phyloP scores from a whole-genome alignment of 257 asterid species.

The Galeopsis tetrahit region DNA sequence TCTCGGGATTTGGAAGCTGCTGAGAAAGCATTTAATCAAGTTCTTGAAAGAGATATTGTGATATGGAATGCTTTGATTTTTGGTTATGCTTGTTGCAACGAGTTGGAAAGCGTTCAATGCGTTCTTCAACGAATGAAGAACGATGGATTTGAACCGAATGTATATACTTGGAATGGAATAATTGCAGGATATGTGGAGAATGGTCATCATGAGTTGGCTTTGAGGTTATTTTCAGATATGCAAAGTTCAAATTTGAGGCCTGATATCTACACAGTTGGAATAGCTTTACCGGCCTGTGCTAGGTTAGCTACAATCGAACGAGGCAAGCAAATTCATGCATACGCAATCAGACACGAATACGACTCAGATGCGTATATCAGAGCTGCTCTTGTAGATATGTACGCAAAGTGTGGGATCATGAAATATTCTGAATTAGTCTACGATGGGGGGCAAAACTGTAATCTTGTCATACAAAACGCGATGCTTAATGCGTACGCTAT shows the following conservation, averaged over 20 bases:
- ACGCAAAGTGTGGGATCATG: slow-evolving; percentile 75
- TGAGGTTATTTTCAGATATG: slow-evolving; percentile 55
- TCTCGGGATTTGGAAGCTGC: slow-evolving; percentile 64
- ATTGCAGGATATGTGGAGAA: slow-evolving; percentile 67
- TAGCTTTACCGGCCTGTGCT: slow-evolving; percentile 61
- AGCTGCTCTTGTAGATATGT: slow-evolving; percentile 80
- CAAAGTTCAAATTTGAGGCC: slow-evolving; percentile 62
- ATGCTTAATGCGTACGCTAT: slow-evolving; percentile 82
- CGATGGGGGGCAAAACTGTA: slow-evolving; percentile 38
- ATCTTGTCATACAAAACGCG: slow-evolving; percentile 69
- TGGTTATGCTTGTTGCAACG: slow-evolving; percentile 58
- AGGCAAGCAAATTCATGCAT: slow-evolving; percentile 75
- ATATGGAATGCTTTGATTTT: slow-evolving; percentile 74
- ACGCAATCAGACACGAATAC: slow-evolving; percentile 58
- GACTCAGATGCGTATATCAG: slow-evolving; percentile 57
- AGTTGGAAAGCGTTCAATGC: slow-evolving; percentile 39
- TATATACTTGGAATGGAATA: slow-evolving; percentile 78
- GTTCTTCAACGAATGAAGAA: slow-evolving; percentile 59
- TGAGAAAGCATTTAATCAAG: slow-evolving; percentile 51
- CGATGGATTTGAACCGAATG: slow-evolving; percentile 68
- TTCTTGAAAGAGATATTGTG: slow-evolving; percentile 54
- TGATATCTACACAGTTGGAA: slow-evolving; percentile 74
- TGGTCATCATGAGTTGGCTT: slow-evolving; percentile 60
- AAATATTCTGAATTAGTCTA: slow-evolving; percentile 51
- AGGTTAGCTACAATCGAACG: slow-evolving; percentile 60